Evolutionary conservation across 2,329 filamentous ascomycete genomes (phyloP).

Genomic region (Fusarium chlamydosporum): DNA sequence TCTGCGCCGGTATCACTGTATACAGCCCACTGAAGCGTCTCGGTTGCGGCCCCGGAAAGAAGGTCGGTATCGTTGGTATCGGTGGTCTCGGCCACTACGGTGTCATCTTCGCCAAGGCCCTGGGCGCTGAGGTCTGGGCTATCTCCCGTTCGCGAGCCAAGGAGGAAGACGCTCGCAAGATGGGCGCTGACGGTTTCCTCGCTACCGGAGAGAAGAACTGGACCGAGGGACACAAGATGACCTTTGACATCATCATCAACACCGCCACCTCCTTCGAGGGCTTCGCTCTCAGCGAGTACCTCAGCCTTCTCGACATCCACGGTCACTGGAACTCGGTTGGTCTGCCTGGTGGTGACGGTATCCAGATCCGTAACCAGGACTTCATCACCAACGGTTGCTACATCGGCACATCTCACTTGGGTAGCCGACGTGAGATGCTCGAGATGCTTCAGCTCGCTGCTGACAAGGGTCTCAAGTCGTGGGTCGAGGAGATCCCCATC

Average conservation of each 20-base stretch:
- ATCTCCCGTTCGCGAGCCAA: conserved; percentile 73
- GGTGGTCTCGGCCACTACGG: conserved; percentile 81
- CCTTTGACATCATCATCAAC: conserved; percentile 83
- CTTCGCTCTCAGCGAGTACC: conserved; percentile 79
- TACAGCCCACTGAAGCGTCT: conserved; percentile 84
- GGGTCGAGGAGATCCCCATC: conserved; percentile 82
- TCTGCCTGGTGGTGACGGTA: conserved; percentile 81
- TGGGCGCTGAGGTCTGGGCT: conserved; percentile 73
- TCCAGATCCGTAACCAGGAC: conserved; percentile 78
- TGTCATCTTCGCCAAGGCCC: conserved; percentile 76
- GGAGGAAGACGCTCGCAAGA: conserved; percentile 69
- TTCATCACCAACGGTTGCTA: conserved; percentile 81
- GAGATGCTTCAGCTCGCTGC: conserved; percentile 80
- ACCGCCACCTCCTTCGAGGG: conserved; percentile 77
- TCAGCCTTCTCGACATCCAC: conserved; percentile 84
- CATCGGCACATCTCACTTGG: conserved; percentile 79
- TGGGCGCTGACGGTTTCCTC: conserved; percentile 73
- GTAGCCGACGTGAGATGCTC: conserved; percentile 77
- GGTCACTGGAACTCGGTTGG: conserved; percentile 85
- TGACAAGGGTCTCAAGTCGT: conserved; percentile 77
- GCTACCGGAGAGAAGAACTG: conserved; percentile 71
- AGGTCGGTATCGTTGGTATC: conserved; percentile 81
- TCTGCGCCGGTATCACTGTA: conserved; percentile 86
- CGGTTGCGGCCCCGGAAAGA: conserved; percentile 82
- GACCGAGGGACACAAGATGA: conserved; percentile 70